These are phyloP conservation scores for Globisporangium viniferum DNA, from an alignment of 352 stramenopile species.

Conservation along the genomic window DNA sequence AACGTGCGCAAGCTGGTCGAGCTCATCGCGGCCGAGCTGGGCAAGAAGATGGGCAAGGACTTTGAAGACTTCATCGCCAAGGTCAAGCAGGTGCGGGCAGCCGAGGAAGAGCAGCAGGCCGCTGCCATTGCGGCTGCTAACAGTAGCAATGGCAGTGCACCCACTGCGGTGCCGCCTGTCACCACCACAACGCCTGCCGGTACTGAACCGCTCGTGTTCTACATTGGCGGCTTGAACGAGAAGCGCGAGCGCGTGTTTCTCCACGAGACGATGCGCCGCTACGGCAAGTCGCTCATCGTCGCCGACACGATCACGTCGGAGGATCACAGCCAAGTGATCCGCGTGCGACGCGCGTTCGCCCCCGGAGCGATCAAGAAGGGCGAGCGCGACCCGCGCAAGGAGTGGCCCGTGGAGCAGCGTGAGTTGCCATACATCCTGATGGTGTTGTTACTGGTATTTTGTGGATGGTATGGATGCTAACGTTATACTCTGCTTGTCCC, in stretches of 20 bases:
- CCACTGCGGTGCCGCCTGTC: neutral
- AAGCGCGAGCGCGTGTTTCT: constrained; percentile 88
- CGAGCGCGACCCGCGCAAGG: constrained; percentile 50
- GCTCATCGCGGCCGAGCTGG: constrained; percentile 54
- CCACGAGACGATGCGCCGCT: constrained; percentile 88
- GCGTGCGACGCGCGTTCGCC: constrained; percentile 50
- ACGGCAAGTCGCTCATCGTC: constrained; percentile 73
- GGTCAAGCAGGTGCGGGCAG: constrained; percentile 39
- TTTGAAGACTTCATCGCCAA: constrained; percentile 72
- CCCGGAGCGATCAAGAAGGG: constrained; percentile 35
- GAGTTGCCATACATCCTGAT: neutral
- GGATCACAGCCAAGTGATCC: constrained; percentile 63
- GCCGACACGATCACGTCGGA: constrained; percentile 88
- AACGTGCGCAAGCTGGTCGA: constrained; percentile 49
- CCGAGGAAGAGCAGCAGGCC: constrained; percentile 18
- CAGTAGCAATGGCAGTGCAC: neutral
- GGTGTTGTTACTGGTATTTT: neutral
- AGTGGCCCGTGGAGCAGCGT: constrained; percentile 77
- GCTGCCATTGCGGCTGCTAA: neutral
- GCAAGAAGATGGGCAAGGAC: constrained; percentile 63
- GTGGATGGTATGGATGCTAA: neutral
- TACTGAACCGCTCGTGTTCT: constrained; percentile 52
- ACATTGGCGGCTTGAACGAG: constrained; percentile 74
- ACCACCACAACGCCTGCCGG: neutral
- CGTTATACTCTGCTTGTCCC: constrained; percentile 6